Evolutionary conservation across 2,329 filamentous ascomycete species (phyloP), one percentile per base, ranked within the genome.

Genomic region (Apiospora phragmitis): DNA sequence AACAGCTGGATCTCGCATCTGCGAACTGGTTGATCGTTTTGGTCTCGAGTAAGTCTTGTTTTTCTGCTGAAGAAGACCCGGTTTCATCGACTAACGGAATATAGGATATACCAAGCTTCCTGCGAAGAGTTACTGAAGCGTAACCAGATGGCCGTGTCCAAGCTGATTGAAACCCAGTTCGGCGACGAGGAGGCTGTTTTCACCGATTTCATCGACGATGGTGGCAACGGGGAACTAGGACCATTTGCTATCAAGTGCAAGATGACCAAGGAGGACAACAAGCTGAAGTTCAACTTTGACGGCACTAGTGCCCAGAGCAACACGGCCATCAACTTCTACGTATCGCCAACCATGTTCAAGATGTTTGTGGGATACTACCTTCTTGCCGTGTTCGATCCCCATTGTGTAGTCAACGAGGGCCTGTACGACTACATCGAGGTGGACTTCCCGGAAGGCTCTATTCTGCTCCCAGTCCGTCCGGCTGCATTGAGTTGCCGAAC

Each of bases 391-490:
- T 84, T 84, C 45, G 84, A 84, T 38, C 85, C 85, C 0, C 81
- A 84, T 26, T 83, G 81, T 32, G 81, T 86, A 16, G 84, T 86
- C 73, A 87, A 87, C 72, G 84, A 86, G 70, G 85, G 85, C 16
- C 85, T 86, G 76, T 84, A 86, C 71, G 85, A 86, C 62, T 79
- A 86, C 7, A 80, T 86, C 68, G 84, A 86, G 16, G 81, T 87
- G 32, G 72, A 79, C 42, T 84, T 86, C 35, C 85, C 84, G 2
- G 76, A 80, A 14, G 85, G 85, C 43, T 81, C 80, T 0, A 81
- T 86, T 1, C 77, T 86, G 1, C 82, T 82, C 16, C 85, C 85
- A 0, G 80, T 86, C 1, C 81, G 85, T 0, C 85, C 84, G 6
- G 84, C 84, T 4, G 82, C 84, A 0, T 76, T 86, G 9, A 83